Conservation (phyloP, 2,329 filamentous ascomycete genomes). For the Verticillium zaregamsianum region DNA sequence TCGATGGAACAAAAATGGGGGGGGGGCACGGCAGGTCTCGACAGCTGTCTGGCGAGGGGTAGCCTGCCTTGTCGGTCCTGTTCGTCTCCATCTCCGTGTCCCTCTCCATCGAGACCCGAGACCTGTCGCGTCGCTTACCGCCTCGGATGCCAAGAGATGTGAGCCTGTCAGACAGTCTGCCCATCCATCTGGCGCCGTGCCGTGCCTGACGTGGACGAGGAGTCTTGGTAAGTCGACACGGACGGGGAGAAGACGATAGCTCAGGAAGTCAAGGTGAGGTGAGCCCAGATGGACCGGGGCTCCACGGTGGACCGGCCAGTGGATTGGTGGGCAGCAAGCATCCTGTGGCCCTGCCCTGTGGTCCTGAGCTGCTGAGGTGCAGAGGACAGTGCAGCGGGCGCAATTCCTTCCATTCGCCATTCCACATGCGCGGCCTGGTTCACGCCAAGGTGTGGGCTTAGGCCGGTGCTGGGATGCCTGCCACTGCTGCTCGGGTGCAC, state of each 20-base stretch:
- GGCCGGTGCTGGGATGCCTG: background rate
- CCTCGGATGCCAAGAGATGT: background rate
- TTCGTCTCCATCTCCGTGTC: background rate
- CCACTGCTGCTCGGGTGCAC: background rate
- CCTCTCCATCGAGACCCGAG: background rate
- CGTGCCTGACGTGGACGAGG: background rate
- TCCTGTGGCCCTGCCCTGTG: background rate
- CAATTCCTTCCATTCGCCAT: background rate
- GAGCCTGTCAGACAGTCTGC: background rate
- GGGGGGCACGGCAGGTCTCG: background rate
- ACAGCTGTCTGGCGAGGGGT: background rate
- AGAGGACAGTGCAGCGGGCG: background rate
- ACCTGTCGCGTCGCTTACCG: background rate
- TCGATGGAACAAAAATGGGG: background rate
- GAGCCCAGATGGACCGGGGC: background rate
- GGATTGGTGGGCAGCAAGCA: background rate
- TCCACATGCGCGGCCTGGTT: background rate
- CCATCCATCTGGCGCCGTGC: background rate
- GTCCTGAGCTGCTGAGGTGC: background rate
- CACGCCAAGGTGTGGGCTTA: background rate
- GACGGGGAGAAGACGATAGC: background rate
- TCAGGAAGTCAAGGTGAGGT: background rate
- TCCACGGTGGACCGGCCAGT: background rate
- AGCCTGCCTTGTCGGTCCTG: background rate
- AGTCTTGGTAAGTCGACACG: background rate